Percentiles rank a stretch among this genome's conserved stretches.
Evolutionary conservation across 2,329 filamentous ascomycete genomes (phyloP).

Genomic region (Fusarium secorum): DNA sequence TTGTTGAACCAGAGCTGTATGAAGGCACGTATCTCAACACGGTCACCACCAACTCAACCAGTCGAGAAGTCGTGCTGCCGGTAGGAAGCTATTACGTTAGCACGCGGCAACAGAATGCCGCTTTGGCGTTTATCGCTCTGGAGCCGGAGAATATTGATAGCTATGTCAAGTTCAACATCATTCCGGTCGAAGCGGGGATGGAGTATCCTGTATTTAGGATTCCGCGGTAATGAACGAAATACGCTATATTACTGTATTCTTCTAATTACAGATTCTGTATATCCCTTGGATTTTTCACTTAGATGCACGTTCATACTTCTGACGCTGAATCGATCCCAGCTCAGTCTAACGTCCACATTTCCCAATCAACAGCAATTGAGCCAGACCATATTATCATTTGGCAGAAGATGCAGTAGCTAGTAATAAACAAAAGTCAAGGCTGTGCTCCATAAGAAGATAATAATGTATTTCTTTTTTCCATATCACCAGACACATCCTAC

Average conservation of each 20-base stretch:
- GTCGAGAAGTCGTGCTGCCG: neutral
- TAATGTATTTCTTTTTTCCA: neutral
- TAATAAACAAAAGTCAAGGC: neutral
- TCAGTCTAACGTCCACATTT: neutral
- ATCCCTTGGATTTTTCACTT: neutral
- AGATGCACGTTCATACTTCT: too few relatives aligned
- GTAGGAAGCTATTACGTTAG: slow-evolving; percentile 9
- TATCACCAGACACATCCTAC: neutral
- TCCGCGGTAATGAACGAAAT: neutral
- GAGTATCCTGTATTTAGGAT: slow-evolving; percentile 20
- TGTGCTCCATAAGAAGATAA: neutral
- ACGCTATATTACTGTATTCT: accelerated
- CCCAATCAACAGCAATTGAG: neutral
- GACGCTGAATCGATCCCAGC: too few relatives aligned
- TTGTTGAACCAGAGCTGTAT: neutral
- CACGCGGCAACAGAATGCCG: slow-evolving; percentile 10
- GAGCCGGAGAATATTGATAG: slow-evolving; percentile 22
- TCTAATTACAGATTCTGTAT: neutral
- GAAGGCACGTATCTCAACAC: slow-evolving; percentile 13
- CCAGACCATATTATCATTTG: neutral
- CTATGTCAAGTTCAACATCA: slow-evolving; percentile 15
- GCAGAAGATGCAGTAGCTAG: neutral
- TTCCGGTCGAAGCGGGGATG: neutral
- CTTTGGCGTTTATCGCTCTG: slow-evolving; percentile 3
- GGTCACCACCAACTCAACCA: slow-evolving; percentile 2